These are phyloP conservation scores for Trichosporon faecale DNA, from an alignment of 1,284 basidiomycete species.

Conservation along the genomic window DNA sequence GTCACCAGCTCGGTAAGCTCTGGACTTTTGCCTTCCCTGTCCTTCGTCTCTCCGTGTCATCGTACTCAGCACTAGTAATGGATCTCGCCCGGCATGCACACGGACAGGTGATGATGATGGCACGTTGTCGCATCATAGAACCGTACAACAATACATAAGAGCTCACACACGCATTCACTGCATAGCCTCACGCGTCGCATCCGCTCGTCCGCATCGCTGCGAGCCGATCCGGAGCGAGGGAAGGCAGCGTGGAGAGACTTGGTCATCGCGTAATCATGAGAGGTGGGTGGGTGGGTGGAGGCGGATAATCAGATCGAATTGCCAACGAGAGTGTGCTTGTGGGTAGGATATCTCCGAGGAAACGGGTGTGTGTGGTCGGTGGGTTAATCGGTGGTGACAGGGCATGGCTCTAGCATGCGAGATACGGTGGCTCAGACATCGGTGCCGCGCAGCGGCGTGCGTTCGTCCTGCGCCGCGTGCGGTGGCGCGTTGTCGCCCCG, in stretches of 20 bases:
- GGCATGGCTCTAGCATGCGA: too few species aligned
- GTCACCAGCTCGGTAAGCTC: background rate
- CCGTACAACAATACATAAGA: conserved; percentile 8
- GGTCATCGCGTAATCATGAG: conserved; percentile 10
- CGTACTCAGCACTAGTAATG: background rate
- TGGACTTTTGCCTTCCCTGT: background rate
- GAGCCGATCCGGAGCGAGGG: background rate
- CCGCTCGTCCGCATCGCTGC: background rate
- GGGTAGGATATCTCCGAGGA: background rate
- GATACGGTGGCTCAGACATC: background rate
- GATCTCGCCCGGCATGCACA: background rate
- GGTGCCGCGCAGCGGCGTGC: conserved; percentile 11
- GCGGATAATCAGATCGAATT: background rate
- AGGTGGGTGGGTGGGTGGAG: background rate
- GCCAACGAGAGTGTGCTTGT: conserved; percentile 1
- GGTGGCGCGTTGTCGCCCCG: background rate
- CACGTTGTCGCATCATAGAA: conserved; percentile 4
- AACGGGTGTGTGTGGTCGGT: background rate
- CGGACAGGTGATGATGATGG: background rate
- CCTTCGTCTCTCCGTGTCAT: background rate
- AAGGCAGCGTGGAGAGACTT: background rate
- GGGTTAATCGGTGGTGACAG: background rate
- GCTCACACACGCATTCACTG: background rate
- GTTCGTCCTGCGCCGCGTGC: conserved; percentile 3
- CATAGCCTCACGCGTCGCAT: background rate